Conservation (phyloP, 2,329 filamentous ascomycete genomes). For the Penicillium sp. region DNA sequence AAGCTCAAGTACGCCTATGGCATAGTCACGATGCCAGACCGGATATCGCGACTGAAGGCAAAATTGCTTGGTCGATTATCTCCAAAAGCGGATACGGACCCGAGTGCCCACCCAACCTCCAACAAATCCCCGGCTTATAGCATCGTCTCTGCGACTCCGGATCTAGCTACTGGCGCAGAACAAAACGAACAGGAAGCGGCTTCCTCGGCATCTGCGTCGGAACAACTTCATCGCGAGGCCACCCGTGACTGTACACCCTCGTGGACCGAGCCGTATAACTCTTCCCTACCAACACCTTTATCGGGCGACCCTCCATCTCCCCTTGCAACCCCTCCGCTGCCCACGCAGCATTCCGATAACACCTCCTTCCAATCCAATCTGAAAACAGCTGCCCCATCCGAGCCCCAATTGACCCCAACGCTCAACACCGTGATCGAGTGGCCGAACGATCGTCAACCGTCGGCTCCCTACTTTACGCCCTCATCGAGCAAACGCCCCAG, state of each 20-base stretch:
- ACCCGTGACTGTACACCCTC: slow-evolving; percentile 11
- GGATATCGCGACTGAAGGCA: slow-evolving; percentile 37
- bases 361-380: slow-evolving; percentile 22
- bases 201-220: slow-evolving; percentile 12
- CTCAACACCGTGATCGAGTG: slow-evolving; percentile 33
- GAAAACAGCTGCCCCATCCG: slow-evolving; percentile 19
- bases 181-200: slow-evolving; percentile 8
- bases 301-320: slow-evolving; percentile 22
- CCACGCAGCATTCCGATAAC: slow-evolving; percentile 24
- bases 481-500: slow-evolving; percentile 34
- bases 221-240: slow-evolving; percentile 12
- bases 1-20: too few species aligned
- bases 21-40: slow-evolving; percentile 32
- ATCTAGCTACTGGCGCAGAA: slow-evolving; percentile 6
- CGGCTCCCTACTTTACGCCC: slow-evolving; percentile 16
- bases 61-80: slow-evolving; percentile 42
- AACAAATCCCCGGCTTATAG: slow-evolving; percentile 26
- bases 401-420: slow-evolving; percentile 26
- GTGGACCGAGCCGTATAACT: slow-evolving; percentile 21
- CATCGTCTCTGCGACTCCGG: slow-evolving; percentile 23
- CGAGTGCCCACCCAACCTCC: slow-evolving; percentile 26
- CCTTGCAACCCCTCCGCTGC: slow-evolving; percentile 20
- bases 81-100: slow-evolving; percentile 31
- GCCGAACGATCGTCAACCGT: slow-evolving; percentile 12
- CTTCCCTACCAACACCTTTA: slow-evolving; percentile 27